Base-by-base conservation (phyloP, 1,284 basidiomycete genomes). In the Marasmius fiardii region DNA sequence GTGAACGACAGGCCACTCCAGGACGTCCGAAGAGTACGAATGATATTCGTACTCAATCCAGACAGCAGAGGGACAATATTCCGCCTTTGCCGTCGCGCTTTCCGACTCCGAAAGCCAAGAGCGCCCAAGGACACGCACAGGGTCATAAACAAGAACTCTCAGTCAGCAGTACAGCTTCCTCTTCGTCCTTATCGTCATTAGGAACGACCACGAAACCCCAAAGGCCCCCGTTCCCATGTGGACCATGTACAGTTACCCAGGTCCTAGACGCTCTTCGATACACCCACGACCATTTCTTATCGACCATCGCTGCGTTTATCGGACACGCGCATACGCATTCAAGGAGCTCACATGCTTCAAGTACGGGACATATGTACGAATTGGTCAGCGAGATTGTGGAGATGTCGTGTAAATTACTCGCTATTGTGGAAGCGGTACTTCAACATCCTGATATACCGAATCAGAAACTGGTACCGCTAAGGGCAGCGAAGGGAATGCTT, bases 301-400 rank as follows among this genome's bases (percentile, higher is more conserved):
- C 93, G 4, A 92, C 93, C 16, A 93, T 98, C 64, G 95, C 96
- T 11, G 95, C 95, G 2, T 95, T 99, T 70, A 96, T 99, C 64
- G 95, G 95, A 1, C 95, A 98, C 66, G 91, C 94, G 1, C 95
- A 99, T 67, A 92, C 92, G 14, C 93, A 98, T 74, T 89, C 92
- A 18, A 86, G 91, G 52, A 78, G 84, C 23, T 91, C 91, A 18
- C 93, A 97, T 70, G 92, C 95, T 0, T 93, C 93, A 7, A 92
- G 88, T 59, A 96, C 93, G 35, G 94, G 93, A 0, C 90, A 95
- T 63, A 82, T 98, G 68, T 95, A 98, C 68, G 94, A 98, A 63
- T 84, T 97, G 58, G 93, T 95, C 4, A 85, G 90, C 51, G 93
- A 97, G 72, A 91, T 95, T 24, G 92, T 98, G 52, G 93, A 96